Evolutionary conservation across 23 red algal species (phyloP).

Genomic region (Chondrus crispus): DNA sequence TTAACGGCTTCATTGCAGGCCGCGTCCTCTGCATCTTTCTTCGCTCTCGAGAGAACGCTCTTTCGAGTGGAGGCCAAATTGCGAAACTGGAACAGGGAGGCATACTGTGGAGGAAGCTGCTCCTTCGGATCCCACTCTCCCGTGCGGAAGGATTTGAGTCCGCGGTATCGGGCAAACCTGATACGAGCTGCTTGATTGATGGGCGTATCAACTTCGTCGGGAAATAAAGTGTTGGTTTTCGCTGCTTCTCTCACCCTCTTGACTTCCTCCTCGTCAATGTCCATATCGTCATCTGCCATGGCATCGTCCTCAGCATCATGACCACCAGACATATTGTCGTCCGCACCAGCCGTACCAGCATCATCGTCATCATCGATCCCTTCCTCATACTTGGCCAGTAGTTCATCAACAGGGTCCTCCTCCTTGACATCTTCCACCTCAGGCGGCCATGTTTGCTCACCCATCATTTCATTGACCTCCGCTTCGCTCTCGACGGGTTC

Average conservation of each 20-base stretch:
- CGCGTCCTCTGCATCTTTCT: conserved; percentile 2
- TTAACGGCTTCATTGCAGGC: not conserved
- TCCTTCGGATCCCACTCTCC: conserved; percentile 88
- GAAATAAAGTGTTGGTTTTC: conserved; percentile 66
- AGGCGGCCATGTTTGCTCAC: conserved; percentile 84
- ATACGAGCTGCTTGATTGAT: conserved; percentile 72
- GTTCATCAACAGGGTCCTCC: not conserved
- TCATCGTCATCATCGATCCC: not conserved
- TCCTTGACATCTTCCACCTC: conserved; percentile 47
- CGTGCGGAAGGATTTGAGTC: conserved; percentile 77
- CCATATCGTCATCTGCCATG: conserved; percentile 41
- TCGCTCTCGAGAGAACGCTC: conserved; percentile 7
- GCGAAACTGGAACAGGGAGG: conserved; percentile 67
- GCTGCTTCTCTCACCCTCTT: conserved; percentile 44
- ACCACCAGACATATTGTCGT: not conserved
- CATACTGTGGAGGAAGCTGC: conserved; percentile 71
- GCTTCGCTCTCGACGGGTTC: conserved; percentile 58
- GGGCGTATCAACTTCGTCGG: conserved; percentile 97
- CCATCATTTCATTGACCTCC: conserved; percentile 49
- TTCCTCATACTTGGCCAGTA: not conserved
- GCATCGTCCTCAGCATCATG: not conserved
- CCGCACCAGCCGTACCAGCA: not conserved
- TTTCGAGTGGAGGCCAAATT: conserved; percentile 54
- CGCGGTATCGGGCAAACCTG: conserved; percentile 87
- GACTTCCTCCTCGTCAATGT: conserved; percentile 45